A percentile compares a stretch with the other conserved stretches of the same genome.
phyloP scores from a whole-genome alignment of 2,329 filamentous ascomycete genomes.

The Calonectria fujianensis region DNA sequence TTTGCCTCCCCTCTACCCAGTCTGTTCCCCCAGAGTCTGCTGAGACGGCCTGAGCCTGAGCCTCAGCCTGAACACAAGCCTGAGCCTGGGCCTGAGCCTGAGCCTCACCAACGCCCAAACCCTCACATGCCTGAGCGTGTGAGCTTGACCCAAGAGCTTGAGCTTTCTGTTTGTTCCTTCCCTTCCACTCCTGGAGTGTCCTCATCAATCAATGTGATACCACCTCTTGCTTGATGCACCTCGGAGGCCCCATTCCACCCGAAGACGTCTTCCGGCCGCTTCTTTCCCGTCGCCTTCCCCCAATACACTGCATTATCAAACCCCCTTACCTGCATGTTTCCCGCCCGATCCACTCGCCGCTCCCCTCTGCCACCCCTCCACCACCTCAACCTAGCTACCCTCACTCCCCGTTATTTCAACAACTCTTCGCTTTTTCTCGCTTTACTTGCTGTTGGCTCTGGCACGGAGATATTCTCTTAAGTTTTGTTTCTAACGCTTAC shows the following conservation, averaged over 20 bases:
- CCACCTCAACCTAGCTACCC: conserved; percentile 54
- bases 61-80: conserved; percentile 42
- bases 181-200: conserved; percentile 57
- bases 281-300: conserved; percentile 58
- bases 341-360: conserved; percentile 66
- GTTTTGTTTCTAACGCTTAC: conserved; percentile 56
- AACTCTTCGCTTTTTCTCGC: conserved; percentile 52
- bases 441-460: conserved; percentile 52
- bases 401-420: conserved; percentile 59
- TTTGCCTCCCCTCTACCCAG: conserved; percentile 18
- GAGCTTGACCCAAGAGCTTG: conserved; percentile 40
- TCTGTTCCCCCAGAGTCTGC: conserved; percentile 12
- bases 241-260: conserved; percentile 57
- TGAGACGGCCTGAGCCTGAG: conserved; percentile 40
- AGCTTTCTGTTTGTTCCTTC: conserved; percentile 21
- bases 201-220: conserved; percentile 61
- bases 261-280: conserved; percentile 54
- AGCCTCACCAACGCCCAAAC: conserved; percentile 29
- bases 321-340: conserved; percentile 68
- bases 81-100: conserved; percentile 43
- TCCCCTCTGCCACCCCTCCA: conserved; percentile 61
- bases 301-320: conserved; percentile 59
- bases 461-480: conserved; percentile 50
- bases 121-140: conserved; percentile 45
- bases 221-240: conserved; percentile 59